Base-by-base conservation (phyloP, 2,329 filamentous ascomycete genomes). In the Diaporthe humulicola region DNA sequence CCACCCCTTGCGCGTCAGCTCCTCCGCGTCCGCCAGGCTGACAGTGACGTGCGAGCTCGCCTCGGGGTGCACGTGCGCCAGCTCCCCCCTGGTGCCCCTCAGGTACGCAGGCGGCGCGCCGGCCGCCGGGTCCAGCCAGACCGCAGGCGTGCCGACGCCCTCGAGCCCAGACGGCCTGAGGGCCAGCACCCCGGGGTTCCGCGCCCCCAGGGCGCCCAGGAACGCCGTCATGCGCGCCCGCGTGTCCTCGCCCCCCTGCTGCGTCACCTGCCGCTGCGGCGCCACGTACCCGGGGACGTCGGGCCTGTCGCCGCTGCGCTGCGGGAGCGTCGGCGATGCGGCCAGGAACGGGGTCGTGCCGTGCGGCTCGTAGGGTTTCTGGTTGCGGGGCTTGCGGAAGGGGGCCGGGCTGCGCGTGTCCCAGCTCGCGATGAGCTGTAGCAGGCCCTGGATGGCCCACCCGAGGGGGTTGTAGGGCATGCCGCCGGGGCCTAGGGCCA, bases 401-500 rank as follows among this genome's bases (percentile, higher is more conserved):
- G 82, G 81, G 12, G 78, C 75, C 0, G 82, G 80, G 7, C 79
- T 79, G 7, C 81, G 76, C 3, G 79, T 79, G 76, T 87, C 85
- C 40, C 77, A 75, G 9, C 81, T 77, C 33, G 83, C 81, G 25
- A 86, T 28, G 2, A 80, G 76, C 72, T 82, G 82, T n/a, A 84
- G 70, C 7, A 77, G 19, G 12, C 80, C 76, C 76, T 86, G 85
- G 3, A 83, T 28, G 0, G 85, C 79, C 84, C 84, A 88, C 42
- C 87, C 87, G 28, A 80, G 42, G 38, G 83, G 38, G 73, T 87
- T 86, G 77, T 86, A 81, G 0, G 86, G 86, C 0, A 87, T 73
- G 22, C 86, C 86, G 73, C 87, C 86, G 4, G 81, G 82, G 19
- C 86, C 86, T 42, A 88, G 82, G 1, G 83, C 82, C 22, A 86